phyloP scores from a whole-genome alignment of 176 grass and related monocot genomes.

The Otatea glauca region DNA sequence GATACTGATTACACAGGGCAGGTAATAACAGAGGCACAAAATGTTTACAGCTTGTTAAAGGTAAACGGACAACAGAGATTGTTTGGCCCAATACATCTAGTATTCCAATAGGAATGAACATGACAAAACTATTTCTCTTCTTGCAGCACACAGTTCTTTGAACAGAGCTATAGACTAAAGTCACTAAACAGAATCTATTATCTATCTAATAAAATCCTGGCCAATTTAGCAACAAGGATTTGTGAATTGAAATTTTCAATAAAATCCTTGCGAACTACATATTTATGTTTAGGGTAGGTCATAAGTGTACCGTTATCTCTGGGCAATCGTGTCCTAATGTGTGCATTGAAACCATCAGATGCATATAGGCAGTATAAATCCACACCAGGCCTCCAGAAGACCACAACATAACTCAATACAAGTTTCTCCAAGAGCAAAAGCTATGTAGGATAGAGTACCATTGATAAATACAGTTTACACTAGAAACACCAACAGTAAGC shows the following conservation, averaged over 20 bases:
- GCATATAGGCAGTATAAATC: not conserved
- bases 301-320: not conserved
- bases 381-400: not conserved
- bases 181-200: no score
- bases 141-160: not conserved
- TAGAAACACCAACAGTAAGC: constrained; percentile 11
- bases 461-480: constrained; percentile 27
- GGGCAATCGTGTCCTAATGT: not conserved
- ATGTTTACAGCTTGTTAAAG: not conserved
- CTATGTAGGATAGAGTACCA: not conserved
- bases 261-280: not conserved
- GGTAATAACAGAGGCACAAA: constrained; percentile 5
- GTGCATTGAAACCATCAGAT: not conserved
- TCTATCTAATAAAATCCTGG: constrained; percentile 5
- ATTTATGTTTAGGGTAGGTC: not conserved
- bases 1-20: constrained; percentile 16
- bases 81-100: constrained; percentile 3
- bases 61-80: not conserved
- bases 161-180: not conserved
- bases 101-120: not conserved
- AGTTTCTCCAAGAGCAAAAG: not conserved
- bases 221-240: not conserved
- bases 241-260: not conserved
- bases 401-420: not conserved
- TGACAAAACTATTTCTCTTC: not conserved